Percentiles rank a stretch among this genome's conserved stretches.
Evolutionary conservation across 2,329 filamentous ascomycete species (phyloP).

Genomic region (Purpureocillium takamizusanense): DNA sequence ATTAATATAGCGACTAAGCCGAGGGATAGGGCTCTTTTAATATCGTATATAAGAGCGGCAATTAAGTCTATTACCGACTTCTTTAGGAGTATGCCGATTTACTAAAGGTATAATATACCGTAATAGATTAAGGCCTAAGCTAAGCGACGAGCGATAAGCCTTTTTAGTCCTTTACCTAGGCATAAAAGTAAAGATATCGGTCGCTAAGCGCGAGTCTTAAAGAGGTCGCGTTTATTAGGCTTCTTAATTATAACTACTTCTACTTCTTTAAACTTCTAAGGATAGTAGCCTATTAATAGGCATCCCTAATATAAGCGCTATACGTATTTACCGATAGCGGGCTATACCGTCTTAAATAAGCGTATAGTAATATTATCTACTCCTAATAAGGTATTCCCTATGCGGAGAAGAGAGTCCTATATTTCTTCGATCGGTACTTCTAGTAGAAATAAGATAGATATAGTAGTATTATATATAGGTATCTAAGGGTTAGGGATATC

Average conservation of each 20-base stretch:
- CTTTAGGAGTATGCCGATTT: slow-evolving; percentile 13
- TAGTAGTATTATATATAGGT: no score
- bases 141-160: slow-evolving; percentile 12
- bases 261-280: slow-evolving; percentile 10
- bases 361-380: neutral
- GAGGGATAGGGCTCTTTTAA: slow-evolving; percentile 8
- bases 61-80: slow-evolving; percentile 10
- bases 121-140: slow-evolving; percentile 10
- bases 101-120: slow-evolving; percentile 10
- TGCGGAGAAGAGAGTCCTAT: neutral
- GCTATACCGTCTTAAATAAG: neutral
- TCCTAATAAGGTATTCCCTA: neutral
- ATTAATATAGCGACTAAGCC: slow-evolving; percentile 7
- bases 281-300: slow-evolving; percentile 10
- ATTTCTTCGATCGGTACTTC: neutral
- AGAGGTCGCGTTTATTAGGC: slow-evolving; percentile 11
- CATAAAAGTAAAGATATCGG: slow-evolving; percentile 16
- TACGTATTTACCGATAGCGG: slow-evolving; percentile 3
- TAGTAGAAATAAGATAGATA: no score
- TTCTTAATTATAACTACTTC: slow-evolving; percentile 16
- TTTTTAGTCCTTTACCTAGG: slow-evolving; percentile 17
- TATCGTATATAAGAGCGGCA: slow-evolving; percentile 9
- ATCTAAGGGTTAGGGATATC: no score
- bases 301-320: slow-evolving; percentile 9
- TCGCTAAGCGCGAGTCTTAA: slow-evolving; percentile 10